Conservation (phyloP, 306 rosid genomes). For the Elaeagnus macrophylla region DNA sequence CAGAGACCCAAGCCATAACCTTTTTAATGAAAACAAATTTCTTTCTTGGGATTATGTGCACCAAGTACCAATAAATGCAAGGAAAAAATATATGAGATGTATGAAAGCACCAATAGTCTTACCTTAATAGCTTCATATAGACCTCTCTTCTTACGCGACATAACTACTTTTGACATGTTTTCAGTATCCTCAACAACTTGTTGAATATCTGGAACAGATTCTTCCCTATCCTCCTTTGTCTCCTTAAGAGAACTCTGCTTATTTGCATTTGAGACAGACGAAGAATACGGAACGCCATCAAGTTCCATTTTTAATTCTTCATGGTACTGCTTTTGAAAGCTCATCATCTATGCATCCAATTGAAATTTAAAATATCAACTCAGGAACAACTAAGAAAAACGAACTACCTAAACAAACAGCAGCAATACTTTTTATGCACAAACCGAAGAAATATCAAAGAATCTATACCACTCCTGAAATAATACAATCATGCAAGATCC, state of each 20-base stretch:
- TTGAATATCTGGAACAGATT: conserved; percentile 24
- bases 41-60: too few relatives aligned
- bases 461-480: too few relatives aligned
- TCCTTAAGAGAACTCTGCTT: conserved; percentile 32
- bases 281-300: conserved; percentile 30
- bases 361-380: conserved; percentile 5
- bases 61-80: too few relatives aligned
- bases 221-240: conserved; percentile 31
- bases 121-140: conserved; percentile 64
- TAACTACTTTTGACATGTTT: conserved; percentile 25
- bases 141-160: conserved; percentile 56
- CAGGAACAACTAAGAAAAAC: background rate
- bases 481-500: background rate
- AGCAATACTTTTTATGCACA: background rate
- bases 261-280: conserved; percentile 20
- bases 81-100: too few relatives aligned
- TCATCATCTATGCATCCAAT: conserved; percentile 48
- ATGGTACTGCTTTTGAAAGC: conserved; percentile 55
- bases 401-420: background rate
- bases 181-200: conserved; percentile 31
- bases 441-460: too few relatives aligned
- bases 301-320: conserved; percentile 78
- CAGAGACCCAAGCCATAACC: too few relatives aligned
- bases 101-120: background rate
- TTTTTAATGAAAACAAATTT: too few relatives aligned